These are phyloP conservation scores for Hypoxylon sp. DNA, from an alignment of 2,329 filamentous ascomycete species.

Conservation along the genomic window DNA sequence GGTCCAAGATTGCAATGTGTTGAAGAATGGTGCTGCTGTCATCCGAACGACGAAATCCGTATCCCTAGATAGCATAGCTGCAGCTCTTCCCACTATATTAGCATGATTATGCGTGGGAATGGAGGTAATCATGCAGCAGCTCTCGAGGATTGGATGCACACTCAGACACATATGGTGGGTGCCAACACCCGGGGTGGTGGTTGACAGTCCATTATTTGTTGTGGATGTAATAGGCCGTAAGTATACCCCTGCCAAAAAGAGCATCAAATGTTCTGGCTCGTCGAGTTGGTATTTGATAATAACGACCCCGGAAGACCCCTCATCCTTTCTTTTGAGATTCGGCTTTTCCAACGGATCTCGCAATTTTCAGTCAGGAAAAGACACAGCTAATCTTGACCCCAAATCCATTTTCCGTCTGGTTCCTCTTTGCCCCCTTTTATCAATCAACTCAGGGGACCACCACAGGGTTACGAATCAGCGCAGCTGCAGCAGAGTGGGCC, in stretches of 20 bases:
- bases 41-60: slow-evolving; percentile 32
- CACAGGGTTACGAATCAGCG: slow-evolving; percentile 24
- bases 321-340: slow-evolving; percentile 20
- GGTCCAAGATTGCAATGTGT: slow-evolving; percentile 23
- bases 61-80: slow-evolving; percentile 31
- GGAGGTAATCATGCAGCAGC: slow-evolving; percentile 32
- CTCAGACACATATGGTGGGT: slow-evolving; percentile 30
- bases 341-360: slow-evolving; percentile 23
- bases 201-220: slow-evolving; percentile 23
- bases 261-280: slow-evolving; percentile 27
- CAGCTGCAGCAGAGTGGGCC: slow-evolving; percentile 34
- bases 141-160: slow-evolving; percentile 35
- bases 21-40: slow-evolving; percentile 31
- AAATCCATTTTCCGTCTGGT: slow-evolving; percentile 18
- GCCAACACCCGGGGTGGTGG: slow-evolving; percentile 21
- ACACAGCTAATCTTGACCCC: slow-evolving; percentile 18
- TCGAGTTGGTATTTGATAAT: slow-evolving; percentile 38
- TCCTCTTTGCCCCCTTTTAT: slow-evolving; percentile 13
- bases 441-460: slow-evolving; percentile 19
- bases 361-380: slow-evolving; percentile 25
- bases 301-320: slow-evolving; percentile 30
- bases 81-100: slow-evolving; percentile 22
- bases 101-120: slow-evolving; percentile 23
- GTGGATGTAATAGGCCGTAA: slow-evolving; percentile 28
- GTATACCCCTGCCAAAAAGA: slow-evolving; percentile 35